Conservation (phyloP, 176 grass and related monocot genomes). For the Areca catechu region DNA sequence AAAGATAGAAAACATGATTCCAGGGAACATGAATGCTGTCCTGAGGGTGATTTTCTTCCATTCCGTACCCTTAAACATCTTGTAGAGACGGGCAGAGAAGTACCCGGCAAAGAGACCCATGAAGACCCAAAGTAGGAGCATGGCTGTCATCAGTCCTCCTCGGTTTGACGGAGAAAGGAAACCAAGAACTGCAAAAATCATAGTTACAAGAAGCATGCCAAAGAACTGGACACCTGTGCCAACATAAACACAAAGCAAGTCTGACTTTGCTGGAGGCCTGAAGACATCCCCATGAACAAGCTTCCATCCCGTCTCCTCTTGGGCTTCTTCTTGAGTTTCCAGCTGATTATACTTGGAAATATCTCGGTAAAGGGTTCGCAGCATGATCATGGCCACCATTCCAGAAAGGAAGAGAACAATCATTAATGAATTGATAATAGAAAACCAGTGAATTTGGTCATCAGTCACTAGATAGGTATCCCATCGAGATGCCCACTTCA, state of each 20-base stretch:
- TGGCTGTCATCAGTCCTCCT: conserved; percentile 73
- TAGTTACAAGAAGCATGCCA: conserved; percentile 74
- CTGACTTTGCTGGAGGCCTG: conserved; percentile 43
- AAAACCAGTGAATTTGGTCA: conserved; percentile 94
- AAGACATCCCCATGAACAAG: conserved; percentile 92
- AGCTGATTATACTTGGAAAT: conserved; percentile 86
- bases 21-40: conserved; percentile 69
- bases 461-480: conserved; percentile 96
- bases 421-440: conserved; percentile 81
- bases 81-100: conserved; percentile 60
- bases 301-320: conserved; percentile 96
- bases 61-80: conserved; percentile 60
- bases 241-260: conserved; percentile 62
- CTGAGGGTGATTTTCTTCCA: conserved; percentile 73
- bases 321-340: conserved; percentile 81
- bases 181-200: conserved; percentile 78
- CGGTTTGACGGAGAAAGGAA: conserved; percentile 73
- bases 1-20: conserved; percentile 51
- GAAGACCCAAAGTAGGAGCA: conserved; percentile 79
- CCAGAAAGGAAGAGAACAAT: conserved; percentile 84
- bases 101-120: conserved; percentile 85
- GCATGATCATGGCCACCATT: conserved; percentile 98
- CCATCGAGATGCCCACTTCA: conserved; percentile 94
- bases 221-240: conserved; percentile 86
- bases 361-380: conserved; percentile 69